These are phyloP conservation scores for Neurospora africana DNA, from an alignment of 495 filamentous ascomycete species.

Conservation along the genomic window DNA sequence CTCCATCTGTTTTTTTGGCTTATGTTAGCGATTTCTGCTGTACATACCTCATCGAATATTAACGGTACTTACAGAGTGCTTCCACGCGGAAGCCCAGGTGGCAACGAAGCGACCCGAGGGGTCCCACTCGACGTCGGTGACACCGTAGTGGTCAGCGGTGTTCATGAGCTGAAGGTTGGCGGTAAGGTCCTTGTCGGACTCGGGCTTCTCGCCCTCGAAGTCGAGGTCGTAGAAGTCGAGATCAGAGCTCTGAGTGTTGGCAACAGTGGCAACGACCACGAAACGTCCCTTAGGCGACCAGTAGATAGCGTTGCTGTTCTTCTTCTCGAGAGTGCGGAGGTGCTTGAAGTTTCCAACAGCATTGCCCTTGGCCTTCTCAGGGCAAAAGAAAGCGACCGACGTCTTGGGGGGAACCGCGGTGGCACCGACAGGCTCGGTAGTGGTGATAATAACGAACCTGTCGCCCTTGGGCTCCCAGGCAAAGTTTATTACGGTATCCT, in stretches of 20 bases:
- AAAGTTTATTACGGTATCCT: conserved; percentile 98
- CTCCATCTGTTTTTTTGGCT: conserved; percentile 62
- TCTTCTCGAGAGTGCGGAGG: conserved; percentile 88
- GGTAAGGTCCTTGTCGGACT: conserved; percentile 84
- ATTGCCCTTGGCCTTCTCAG: conserved; percentile 75
- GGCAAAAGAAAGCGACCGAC: conserved; percentile 87
- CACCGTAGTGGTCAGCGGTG: conserved; percentile 87
- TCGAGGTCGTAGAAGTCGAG: conserved; percentile 97
- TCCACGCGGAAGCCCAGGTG: conserved; percentile 86
- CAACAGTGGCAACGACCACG: conserved; percentile 82
- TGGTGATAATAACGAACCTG: conserved; percentile 94
- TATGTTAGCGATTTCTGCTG: conserved; percentile 26
- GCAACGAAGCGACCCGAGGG: conserved; percentile 89
- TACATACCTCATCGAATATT: background rate
- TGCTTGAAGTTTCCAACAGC: conserved; percentile 87
- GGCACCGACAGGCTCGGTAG: conserved; percentile 65
- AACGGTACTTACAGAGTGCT: conserved; percentile 64
- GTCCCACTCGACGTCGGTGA: conserved; percentile 97
- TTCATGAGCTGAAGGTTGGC: conserved; percentile 91
- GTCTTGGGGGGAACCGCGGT: conserved; percentile 87
- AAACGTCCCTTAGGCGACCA: conserved; percentile 98
- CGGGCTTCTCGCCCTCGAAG: conserved; percentile 91
- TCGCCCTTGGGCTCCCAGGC: conserved; percentile 97
- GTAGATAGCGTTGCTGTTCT: conserved; percentile 98
- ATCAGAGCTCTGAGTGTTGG: conserved; percentile 84